Conservation (phyloP, 2,329 filamentous ascomycete genomes). For the Neurospora sp. region DNA sequence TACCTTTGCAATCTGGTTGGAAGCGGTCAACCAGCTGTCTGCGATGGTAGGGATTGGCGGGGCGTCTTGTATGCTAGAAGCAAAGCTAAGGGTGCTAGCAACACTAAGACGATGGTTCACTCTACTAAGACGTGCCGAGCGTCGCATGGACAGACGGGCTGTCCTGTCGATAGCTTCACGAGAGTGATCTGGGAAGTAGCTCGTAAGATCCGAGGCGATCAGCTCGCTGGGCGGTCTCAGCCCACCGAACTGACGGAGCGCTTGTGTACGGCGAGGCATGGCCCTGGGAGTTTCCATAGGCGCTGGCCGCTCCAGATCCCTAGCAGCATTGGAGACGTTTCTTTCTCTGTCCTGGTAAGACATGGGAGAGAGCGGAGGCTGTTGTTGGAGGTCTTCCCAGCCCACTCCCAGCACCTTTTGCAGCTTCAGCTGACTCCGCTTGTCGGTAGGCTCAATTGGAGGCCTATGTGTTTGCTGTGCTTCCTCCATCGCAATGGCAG, state of each 20-base stretch:
- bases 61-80: slow-evolving; percentile 84
- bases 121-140: slow-evolving; percentile 83
- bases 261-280: slow-evolving; percentile 36
- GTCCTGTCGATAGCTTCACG: slow-evolving; percentile 93
- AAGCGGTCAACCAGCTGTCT: slow-evolving; percentile 74
- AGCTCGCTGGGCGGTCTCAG: slow-evolving; percentile 90
- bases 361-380: slow-evolving; percentile 77
- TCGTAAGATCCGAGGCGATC: slow-evolving; percentile 90
- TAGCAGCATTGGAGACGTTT: slow-evolving; percentile 50
- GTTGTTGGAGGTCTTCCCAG: slow-evolving; percentile 61
- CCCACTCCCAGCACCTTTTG: slow-evolving; percentile 82
- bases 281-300: slow-evolving; percentile 36
- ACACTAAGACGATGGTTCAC: slow-evolving; percentile 90
- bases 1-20: slow-evolving; percentile 41
- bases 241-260: slow-evolving; percentile 77
- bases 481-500: slow-evolving; percentile 83
- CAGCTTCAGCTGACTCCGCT: slow-evolving; percentile 76
- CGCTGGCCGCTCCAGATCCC: slow-evolving; percentile 47
- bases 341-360: slow-evolving; percentile 61
- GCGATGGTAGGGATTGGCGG: slow-evolving; percentile 93
- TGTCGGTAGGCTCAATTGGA: slow-evolving; percentile 54
- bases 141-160: slow-evolving; percentile 80
- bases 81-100: slow-evolving; percentile 85
- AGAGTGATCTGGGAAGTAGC: slow-evolving; percentile 93
- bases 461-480: slow-evolving; percentile 61